Evolutionary conservation across 2,329 filamentous ascomycete species (phyloP).

Genomic region (Aciculosporium take): DNA sequence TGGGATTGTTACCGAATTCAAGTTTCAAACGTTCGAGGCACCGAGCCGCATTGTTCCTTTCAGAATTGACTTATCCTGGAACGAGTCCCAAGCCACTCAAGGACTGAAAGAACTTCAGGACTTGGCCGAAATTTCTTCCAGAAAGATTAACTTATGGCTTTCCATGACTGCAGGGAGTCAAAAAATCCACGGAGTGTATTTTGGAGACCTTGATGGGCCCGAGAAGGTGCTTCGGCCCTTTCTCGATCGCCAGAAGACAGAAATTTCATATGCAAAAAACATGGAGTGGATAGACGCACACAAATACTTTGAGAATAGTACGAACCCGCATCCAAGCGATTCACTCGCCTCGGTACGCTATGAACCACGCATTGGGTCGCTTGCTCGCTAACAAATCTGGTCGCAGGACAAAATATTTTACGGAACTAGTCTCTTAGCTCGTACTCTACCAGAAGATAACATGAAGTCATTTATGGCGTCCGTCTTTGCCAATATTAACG

Average conservation of each 20-base stretch:
- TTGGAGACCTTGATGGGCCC: slow-evolving; percentile 10
- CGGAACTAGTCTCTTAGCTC: background rate
- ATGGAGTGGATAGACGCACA: slow-evolving; percentile 16
- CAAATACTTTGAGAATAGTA: slow-evolving; percentile 10
- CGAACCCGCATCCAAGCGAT: slow-evolving; percentile 12
- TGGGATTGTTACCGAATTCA: slow-evolving; percentile 20
- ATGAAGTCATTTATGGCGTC: slow-evolving; percentile 6
- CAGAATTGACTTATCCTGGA: slow-evolving; percentile 7
- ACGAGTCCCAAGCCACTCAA: slow-evolving; percentile 6
- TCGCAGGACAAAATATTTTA: background rate
- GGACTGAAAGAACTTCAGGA: slow-evolving; percentile 15
- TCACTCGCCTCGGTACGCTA: slow-evolving; percentile 14
- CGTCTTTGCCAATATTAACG: background rate
- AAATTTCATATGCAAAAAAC: slow-evolving; percentile 1
- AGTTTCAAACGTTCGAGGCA: slow-evolving; percentile 14
- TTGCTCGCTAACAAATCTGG: too few relatives aligned
- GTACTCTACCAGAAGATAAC: slow-evolving; percentile 10
- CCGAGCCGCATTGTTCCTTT: slow-evolving; percentile 12
- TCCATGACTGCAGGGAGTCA: slow-evolving; percentile 10
- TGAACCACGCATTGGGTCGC: too few relatives aligned
- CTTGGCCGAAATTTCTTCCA: slow-evolving; percentile 11
- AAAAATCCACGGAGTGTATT: slow-evolving; percentile 14
- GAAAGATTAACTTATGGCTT: slow-evolving; percentile 17
- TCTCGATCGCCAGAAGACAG: background rate
- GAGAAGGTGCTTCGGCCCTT: background rate